Evolutionary conservation across 2,329 filamentous ascomycete genomes (phyloP).

Genomic region (Didymella arachidicola): DNA sequence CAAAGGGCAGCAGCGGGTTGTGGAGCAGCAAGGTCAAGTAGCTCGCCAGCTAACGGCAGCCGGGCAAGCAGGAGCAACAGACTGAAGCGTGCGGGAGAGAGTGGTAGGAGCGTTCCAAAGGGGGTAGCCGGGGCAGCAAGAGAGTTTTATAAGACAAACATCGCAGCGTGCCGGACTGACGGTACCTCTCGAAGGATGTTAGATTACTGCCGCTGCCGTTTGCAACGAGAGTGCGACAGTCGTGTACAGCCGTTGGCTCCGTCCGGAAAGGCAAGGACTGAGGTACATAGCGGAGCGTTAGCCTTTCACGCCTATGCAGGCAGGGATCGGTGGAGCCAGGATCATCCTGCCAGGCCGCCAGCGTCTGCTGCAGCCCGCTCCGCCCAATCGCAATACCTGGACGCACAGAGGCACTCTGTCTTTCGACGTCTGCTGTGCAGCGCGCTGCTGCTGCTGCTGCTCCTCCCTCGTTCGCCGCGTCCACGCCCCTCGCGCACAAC

Average conservation of each 20-base stretch:
- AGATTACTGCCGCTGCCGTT: constrained; percentile 53
- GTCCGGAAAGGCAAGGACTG: constrained; percentile 49
- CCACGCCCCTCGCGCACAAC: constrained; percentile 22
- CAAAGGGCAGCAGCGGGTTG: constrained; percentile 19
- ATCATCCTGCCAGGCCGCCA: constrained; percentile 36
- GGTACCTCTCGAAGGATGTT: constrained; percentile 49
- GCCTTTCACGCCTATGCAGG: constrained; percentile 37
- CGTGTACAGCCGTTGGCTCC: constrained; percentile 51
- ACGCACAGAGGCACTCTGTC: constrained; percentile 22
- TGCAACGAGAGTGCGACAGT: constrained; percentile 52
- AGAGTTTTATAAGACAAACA: constrained; percentile 51
- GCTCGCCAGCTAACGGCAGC: constrained; percentile 20
- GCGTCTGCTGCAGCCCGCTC: constrained; percentile 29
- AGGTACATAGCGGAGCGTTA: constrained; percentile 45
- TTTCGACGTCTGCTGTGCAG: constrained; percentile 23
- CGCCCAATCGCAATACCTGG: constrained; percentile 40
- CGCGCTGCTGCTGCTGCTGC: constrained; percentile 13
- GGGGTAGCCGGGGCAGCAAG: constrained; percentile 43
- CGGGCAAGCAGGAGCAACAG: constrained; percentile 17
- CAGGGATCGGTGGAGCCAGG: constrained; percentile 38
- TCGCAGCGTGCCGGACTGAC: constrained; percentile 46
- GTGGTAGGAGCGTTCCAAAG: constrained; percentile 42
- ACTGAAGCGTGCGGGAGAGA: constrained; percentile 32
- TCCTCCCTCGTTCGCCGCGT: constrained; percentile 22
- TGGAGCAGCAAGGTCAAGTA: constrained; percentile 18